These are phyloP conservation scores for Melaleuca alternifolia DNA, from an alignment of 345 rosid genomes.

Conservation along the genomic window DNA sequence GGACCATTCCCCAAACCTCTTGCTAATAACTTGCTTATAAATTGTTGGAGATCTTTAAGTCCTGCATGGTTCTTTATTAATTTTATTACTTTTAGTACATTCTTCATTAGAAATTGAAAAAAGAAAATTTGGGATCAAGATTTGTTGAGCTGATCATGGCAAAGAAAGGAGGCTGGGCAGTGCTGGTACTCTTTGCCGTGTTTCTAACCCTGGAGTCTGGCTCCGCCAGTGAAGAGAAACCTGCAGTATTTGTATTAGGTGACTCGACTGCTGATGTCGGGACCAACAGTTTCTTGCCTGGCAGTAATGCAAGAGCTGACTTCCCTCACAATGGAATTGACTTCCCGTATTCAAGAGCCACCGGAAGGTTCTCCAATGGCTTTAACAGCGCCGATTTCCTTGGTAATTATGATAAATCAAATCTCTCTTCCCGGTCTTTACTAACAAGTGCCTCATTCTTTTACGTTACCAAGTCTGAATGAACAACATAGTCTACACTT, in stretches of 20 bases:
- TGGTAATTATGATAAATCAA: conserved; percentile 10
- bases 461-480: background rate
- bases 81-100: background rate
- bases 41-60: background rate
- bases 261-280: conserved; percentile 55
- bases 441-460: background rate
- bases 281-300: conserved; percentile 36
- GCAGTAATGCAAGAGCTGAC: conserved; percentile 15
- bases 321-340: conserved; percentile 40
- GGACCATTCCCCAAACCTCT: background rate
- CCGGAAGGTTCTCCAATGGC: conserved; percentile 63
- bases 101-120: background rate
- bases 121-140: background rate
- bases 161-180: background rate
- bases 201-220: background rate
- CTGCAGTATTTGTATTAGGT: conserved; percentile 33
- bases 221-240: conserved; percentile 15
- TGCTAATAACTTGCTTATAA: background rate
- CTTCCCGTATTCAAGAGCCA: conserved; percentile 31
- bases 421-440: background rate
- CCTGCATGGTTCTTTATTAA: background rate
- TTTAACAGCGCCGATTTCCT: conserved; percentile 43
- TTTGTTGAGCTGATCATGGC: background rate
- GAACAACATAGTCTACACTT: background rate
- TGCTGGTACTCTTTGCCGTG: background rate